Percentiles rank a stretch among this genome's conserved stretches.
Evolutionary conservation across 495 filamentous ascomycete species (phyloP).

Genomic region (Hypomontagnella monticulosa): DNA sequence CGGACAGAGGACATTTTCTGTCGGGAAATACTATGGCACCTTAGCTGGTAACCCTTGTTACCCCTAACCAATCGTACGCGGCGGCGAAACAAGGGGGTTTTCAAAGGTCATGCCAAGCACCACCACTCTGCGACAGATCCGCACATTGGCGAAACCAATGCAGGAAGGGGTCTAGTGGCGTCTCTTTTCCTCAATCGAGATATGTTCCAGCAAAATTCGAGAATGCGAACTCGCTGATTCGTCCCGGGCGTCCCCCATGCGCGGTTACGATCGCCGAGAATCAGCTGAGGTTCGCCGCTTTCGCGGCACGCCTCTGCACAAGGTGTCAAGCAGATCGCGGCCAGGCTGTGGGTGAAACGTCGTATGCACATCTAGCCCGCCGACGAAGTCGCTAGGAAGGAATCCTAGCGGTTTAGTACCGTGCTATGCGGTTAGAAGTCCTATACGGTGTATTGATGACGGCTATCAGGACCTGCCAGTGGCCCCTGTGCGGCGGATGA

Average conservation of each 20-base stretch:
- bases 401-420: neutral
- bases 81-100: conserved; percentile 20
- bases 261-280: conserved; percentile 41
- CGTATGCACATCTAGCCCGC: conserved; percentile 10
- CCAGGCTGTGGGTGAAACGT: conserved; percentile 31
- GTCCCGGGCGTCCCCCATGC: conserved; percentile 23
- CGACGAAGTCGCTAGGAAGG: conserved; percentile 1
- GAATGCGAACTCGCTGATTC: conserved; percentile 28
- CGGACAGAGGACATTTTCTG: neutral
- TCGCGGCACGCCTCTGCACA: conserved; percentile 11
- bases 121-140: conserved; percentile 39
- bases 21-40: conserved; percentile 7
- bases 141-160: conserved; percentile 39
- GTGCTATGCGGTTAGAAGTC: too few species aligned
- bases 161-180: conserved; percentile 16
- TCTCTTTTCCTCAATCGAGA: neutral
- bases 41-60: conserved; percentile 10
- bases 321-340: conserved; percentile 26
- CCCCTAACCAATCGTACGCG: conserved; percentile 21
- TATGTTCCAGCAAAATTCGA: conserved; percentile 10
- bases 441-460: neutral
- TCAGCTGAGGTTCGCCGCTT: conserved; percentile 35
- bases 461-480: neutral
- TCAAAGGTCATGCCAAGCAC: conserved; percentile 29
- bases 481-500: neutral